Conservation (phyloP, 176 grass and related monocot species). For the Musa beccarii region DNA sequence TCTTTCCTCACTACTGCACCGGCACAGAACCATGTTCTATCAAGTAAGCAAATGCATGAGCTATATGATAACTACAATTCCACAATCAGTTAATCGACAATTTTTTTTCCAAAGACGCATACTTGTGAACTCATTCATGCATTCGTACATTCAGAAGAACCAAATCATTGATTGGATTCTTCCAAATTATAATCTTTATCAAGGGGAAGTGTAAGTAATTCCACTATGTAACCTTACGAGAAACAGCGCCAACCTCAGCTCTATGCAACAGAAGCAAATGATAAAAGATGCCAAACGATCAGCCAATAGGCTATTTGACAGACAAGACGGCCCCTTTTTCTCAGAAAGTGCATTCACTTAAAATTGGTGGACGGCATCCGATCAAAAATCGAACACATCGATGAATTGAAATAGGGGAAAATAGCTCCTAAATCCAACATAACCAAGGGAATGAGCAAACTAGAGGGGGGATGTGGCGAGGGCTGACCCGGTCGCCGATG, state of each 20-base stretch:
- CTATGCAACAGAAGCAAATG: not conserved
- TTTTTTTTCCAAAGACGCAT: not conserved
- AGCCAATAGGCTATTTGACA: not conserved
- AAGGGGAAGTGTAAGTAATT: not conserved
- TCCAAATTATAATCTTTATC: not conserved
- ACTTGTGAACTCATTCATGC: not conserved
- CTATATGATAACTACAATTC: not conserved
- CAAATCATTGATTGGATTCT: not conserved
- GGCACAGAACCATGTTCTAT: no score
- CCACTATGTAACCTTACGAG: not conserved
- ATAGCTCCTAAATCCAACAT: not conserved
- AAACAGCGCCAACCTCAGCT: not conserved
- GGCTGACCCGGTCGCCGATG: conserved; percentile 67
- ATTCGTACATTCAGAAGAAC: not conserved
- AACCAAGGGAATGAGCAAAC: not conserved
- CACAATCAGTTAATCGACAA: not conserved
- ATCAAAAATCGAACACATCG: not conserved
- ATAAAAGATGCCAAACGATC: not conserved
- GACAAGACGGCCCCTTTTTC: not conserved
- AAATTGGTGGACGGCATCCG: not conserved
- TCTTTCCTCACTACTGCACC: no score
- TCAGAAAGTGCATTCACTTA: not conserved
- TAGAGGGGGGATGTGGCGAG: not conserved
- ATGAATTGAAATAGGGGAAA: not conserved
- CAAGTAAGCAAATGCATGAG: no score